Conservation (phyloP, 2,329 filamentous ascomycete species). For the Apiospora pterosperma region DNA sequence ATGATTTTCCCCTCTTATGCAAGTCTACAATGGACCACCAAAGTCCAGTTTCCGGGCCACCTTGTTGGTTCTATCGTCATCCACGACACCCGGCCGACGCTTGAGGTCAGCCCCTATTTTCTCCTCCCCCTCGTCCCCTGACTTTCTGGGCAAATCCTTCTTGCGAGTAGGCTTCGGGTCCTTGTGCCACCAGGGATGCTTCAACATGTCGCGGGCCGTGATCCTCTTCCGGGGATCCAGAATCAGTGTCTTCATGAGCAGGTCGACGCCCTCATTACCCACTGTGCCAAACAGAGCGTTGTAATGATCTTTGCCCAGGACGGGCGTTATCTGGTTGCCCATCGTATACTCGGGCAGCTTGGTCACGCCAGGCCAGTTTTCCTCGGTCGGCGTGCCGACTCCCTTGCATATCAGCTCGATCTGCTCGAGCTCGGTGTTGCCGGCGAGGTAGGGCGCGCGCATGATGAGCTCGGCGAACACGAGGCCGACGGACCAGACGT, state of each 20-base stretch:
- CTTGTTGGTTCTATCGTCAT: conserved; percentile 66
- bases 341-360: conserved; percentile 78
- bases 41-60: conserved; percentile 84
- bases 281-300: conserved; percentile 74
- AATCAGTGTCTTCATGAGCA: conserved; percentile 79
- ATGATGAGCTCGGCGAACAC: conserved; percentile 91
- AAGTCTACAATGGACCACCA: conserved; percentile 39
- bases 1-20: background rate
- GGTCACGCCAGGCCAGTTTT: conserved; percentile 91
- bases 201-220: conserved; percentile 72
- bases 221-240: conserved; percentile 85
- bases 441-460: conserved; percentile 78
- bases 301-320: conserved; percentile 70
- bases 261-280: conserved; percentile 78
- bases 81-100: conserved; percentile 68
- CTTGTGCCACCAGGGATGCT: conserved; percentile 81
- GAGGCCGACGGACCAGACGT: conserved; percentile 90
- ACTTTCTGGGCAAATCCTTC: conserved; percentile 76
- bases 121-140: conserved; percentile 57
- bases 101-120: conserved; percentile 82
- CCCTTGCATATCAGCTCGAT: conserved; percentile 78
- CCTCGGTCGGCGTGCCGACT: conserved; percentile 87
- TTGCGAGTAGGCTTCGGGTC: conserved; percentile 82
- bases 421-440: conserved; percentile 82
- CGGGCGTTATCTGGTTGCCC: conserved; percentile 53